A percentile compares a stretch with the other conserved stretches of the same genome.
Conservation (phyloP, 129 eudicot genomes). For the Artemisia tridentata region DNA sequence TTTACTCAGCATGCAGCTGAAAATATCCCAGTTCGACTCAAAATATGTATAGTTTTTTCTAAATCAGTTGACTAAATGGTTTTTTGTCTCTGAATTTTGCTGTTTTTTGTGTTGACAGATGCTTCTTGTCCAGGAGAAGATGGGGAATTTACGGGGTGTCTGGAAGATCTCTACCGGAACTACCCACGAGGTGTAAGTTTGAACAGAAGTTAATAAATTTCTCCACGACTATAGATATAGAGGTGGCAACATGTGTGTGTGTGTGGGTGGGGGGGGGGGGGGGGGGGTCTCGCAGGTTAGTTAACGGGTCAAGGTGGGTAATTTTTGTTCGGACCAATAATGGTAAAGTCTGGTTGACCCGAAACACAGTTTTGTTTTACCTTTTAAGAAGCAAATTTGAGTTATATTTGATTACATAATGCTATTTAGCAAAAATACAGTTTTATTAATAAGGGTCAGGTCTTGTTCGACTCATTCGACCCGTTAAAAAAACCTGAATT, state of each 20-base stretch:
- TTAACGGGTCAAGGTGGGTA: not conserved
- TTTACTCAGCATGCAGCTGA: not conserved
- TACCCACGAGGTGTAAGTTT: constrained; percentile 54
- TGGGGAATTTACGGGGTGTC: constrained; percentile 50
- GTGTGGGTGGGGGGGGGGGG: too few species aligned
- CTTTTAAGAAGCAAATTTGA: too few species aligned
- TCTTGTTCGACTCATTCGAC: not conserved
- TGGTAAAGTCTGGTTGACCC: not conserved
- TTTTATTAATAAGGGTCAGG: too few species aligned
- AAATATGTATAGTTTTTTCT: not conserved
- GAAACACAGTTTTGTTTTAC: not conserved
- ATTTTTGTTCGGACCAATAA: not conserved
- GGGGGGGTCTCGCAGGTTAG: not conserved
- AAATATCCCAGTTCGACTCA: not conserved
- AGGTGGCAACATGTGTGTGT: not conserved
- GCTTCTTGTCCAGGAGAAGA: constrained; percentile 88
- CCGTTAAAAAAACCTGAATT: not conserved
- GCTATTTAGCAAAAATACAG: too few species aligned
- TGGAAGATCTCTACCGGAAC: constrained; percentile 93
- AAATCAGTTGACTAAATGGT: not conserved
- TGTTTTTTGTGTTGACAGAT: constrained; percentile 35
- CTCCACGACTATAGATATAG: not conserved
- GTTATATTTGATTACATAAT: too few species aligned
- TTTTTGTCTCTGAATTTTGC: not conserved
- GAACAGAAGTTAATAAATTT: constrained; percentile 15